Base-by-base conservation (phyloP, 2,329 filamentous ascomycete species). In the Xylariaceae sp. region DNA sequence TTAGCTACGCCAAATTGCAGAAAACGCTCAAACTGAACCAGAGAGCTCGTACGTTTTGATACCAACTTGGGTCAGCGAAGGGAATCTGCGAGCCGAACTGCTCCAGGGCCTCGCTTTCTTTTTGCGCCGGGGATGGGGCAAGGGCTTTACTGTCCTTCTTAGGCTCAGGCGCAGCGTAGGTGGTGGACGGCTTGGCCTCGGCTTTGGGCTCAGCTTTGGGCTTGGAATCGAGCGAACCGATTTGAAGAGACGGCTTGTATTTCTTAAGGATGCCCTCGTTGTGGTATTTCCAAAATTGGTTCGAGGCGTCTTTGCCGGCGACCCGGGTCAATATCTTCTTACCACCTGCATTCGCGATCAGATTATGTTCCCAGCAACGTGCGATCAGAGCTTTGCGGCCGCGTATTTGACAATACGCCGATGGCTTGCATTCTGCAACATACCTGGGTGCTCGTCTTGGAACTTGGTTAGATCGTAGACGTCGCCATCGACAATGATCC, bases 401-500 rank as follows among this genome's bases (percentile, higher is more conserved):
- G 21, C n/a, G n/a, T n/a, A n/a, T n/a, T n/a, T n/a, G n/a, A n/a
- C n/a, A n/a, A n/a, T n/a, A n/a, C n/a, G n/a, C n/a, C 26, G 41
- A 37, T 32, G 13, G 33, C 23, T 26, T 32, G n/a, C 6, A 30
- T 11, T 2, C 6, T 21, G 1, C 4, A 30, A 66, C 76, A 77
- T 78, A 83, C 91, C 91, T 71, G 89, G 90, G 72, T 93, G 89
- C 62, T 92, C 88, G 56, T 92, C 87, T 72, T 91, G 88, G 72
- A 93, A 93, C 69, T 86, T 92, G 65, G 92, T 96, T 66, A 97
- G 72, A 70, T 99, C 93, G 74, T 96, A 97, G 63, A 97, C 93
- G 74, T 97, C 93, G 67, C 92, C 89, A 64, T 97, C 93, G 63
- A 97, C 86, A 61, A 95, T 84, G 68, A 97, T 90, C 84, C 87